These are phyloP conservation scores for Zygotorulaspora danielsina DNA, from an alignment of 805 yeast genomes.

Conservation along the genomic window DNA sequence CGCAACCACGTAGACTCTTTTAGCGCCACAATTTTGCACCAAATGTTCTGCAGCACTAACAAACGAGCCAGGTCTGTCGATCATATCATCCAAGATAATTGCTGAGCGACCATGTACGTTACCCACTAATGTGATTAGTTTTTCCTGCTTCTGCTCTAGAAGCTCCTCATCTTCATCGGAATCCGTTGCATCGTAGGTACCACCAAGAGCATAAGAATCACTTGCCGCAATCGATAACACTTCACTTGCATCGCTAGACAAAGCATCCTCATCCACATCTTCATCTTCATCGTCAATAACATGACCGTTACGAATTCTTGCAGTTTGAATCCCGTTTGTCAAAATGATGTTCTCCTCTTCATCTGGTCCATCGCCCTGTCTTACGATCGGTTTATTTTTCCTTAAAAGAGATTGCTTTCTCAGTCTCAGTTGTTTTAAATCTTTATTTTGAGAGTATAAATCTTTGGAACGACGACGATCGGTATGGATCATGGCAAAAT, in stretches of 20 bases:
- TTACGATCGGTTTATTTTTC: constrained; percentile 42
- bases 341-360: constrained; percentile 65
- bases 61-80: constrained; percentile 90
- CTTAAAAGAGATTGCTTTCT: constrained; percentile 48
- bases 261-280: constrained; percentile 30
- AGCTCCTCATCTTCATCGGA: constrained; percentile 74
- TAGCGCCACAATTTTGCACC: constrained; percentile 93
- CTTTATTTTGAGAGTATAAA: constrained; percentile 41
- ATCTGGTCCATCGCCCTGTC: constrained; percentile 45
- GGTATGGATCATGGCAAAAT: constrained; percentile 98
- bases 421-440: constrained; percentile 34
- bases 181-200: constrained; percentile 72
- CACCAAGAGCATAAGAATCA: constrained; percentile 64
- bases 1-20: constrained; percentile 81
- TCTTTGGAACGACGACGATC: constrained; percentile 91
- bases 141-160: constrained; percentile 48
- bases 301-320: constrained; percentile 93
- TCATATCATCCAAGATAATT: constrained; percentile 92
- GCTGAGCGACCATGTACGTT: constrained; percentile 91
- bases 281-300: constrained; percentile 77
- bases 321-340: constrained; percentile 84
- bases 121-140: constrained; percentile 92
- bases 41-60: constrained; percentile 98
- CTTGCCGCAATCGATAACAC: constrained; percentile 19
- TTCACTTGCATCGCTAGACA: constrained; percentile 33